Conservation (phyloP, 2,329 filamentous ascomycete genomes). For the Capronia americana region DNA sequence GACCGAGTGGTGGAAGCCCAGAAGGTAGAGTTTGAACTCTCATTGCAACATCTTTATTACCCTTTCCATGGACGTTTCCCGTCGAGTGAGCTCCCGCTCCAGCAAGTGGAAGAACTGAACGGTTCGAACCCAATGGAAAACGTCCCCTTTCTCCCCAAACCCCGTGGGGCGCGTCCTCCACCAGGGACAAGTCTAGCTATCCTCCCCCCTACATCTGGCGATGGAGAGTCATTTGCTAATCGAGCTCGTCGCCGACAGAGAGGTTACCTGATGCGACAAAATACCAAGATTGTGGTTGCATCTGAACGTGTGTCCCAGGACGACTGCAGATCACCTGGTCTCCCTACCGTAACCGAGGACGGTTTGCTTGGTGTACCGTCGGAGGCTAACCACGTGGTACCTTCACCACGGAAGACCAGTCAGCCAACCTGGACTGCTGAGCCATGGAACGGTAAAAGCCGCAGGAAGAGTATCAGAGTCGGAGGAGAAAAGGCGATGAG, state of each 20-base stretch:
- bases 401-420: slow-evolving; percentile 76
- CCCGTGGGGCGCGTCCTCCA: slow-evolving; percentile 29
- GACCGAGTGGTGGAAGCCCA: slow-evolving; percentile 93
- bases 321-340: slow-evolving; percentile 43
- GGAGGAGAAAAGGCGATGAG: slow-evolving; percentile 60
- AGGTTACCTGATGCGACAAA: slow-evolving; percentile 97
- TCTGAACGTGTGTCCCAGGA: slow-evolving; percentile 73
- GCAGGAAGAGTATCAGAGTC: slow-evolving; percentile 69
- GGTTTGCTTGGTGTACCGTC: slow-evolving; percentile 35
- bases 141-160: slow-evolving; percentile 34
- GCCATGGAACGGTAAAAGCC: slow-evolving; percentile 86
- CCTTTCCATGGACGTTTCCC: slow-evolving; percentile 40
- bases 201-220: slow-evolving; percentile 21
- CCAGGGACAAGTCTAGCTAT: slow-evolving; percentile 6
- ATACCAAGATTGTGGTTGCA: slow-evolving; percentile 96
- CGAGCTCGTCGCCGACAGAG: slow-evolving; percentile 73
- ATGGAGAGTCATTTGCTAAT: slow-evolving; percentile 65
- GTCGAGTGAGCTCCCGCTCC: slow-evolving; percentile 33
- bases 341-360: slow-evolving; percentile 50
- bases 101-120: slow-evolving; percentile 27
- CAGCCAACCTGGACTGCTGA: slow-evolving; percentile 96
- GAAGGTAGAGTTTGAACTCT: slow-evolving; percentile 76
- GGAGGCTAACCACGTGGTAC: slow-evolving; percentile 41
- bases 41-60: slow-evolving; percentile 49
- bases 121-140: slow-evolving; percentile 30